Evolutionary conservation across 129 eudicot species (phyloP), one percentile per base, ranked within the genome.

Genomic region (Kitagawia praeruptora): DNA sequence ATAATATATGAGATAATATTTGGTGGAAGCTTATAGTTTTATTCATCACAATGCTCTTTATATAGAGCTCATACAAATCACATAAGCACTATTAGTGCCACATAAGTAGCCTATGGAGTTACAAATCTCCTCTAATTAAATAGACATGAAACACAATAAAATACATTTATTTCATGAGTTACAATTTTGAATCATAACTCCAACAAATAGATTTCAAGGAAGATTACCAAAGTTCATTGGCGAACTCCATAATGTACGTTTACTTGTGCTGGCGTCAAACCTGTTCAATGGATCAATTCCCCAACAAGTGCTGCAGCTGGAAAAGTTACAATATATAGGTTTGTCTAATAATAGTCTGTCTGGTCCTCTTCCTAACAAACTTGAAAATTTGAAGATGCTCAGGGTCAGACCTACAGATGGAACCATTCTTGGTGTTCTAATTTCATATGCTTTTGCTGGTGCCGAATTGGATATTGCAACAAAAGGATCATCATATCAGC

Each of bases 181-280:
- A n/a, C n/a, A n/a, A n/a, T n/a, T n/a, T n/a, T n/a, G n/a, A n/a
- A n/a, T n/a, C n/a, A n/a, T n/a, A n/a, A n/a, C n/a, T n/a, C n/a
- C n/a, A n/a, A n/a, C n/a, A n/a, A n/a, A n/a, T n/a, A 53, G 45
- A 76, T 76, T 76, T 37, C 48, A 76, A 76, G 79, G 79, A 76
- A 56, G 42, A 23, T 21, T 76, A 49, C 79, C 79, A 56, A 18
- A 37, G n/a, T 76, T 76, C 79, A 54, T 76, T 12, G 70, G 79
- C 1, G 19, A 76, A 23, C 79, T 76, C 64, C 79, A 53, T 4
- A 38, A 37, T 25, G 70, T 76, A 10, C 79, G 38, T 51, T 34
- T 53, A 49, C 69, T 76, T 28, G 79, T 76, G 47, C 70, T 76
- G 41, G 44, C 34, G 6, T 76, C 64, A 4, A 76, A 76, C 19